A percentile compares a stretch with the other conserved stretches of the same genome.
Evolutionary conservation across 371 early-diverging fungal genomes (phyloP).

Genomic region (Lichtheimia hyalospora): DNA sequence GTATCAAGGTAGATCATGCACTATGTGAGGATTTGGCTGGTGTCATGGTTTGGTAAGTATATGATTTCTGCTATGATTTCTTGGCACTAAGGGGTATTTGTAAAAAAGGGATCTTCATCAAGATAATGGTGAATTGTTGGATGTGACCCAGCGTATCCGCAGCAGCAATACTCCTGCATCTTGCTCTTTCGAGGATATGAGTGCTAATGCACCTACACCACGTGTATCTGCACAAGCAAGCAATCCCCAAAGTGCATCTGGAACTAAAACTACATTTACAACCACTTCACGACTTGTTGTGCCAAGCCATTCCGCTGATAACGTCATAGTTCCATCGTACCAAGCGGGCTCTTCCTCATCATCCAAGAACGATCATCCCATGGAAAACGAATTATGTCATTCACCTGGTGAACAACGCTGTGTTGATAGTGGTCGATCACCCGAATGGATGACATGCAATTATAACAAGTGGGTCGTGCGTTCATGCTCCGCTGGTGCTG

Average conservation of each 20-base stretch:
- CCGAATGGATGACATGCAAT: constrained; percentile 34
- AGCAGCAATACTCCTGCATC: constrained; percentile 19
- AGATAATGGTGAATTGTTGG: constrained; percentile 57
- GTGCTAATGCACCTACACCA: neutral
- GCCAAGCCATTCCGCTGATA: neutral
- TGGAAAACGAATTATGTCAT: constrained; percentile 11
- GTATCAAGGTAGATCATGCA: constrained; percentile 60
- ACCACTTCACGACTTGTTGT: neutral
- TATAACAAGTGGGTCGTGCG: constrained; percentile 29
- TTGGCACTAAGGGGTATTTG: neutral
- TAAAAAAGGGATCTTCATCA: constrained; percentile 45
- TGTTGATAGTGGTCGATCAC: constrained; percentile 17
- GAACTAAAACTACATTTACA: neutral
- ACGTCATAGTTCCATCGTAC: constrained; percentile 10
- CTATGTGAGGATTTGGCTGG: constrained; percentile 54
- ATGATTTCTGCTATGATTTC: neutral
- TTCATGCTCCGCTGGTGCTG: constrained; percentile 21
- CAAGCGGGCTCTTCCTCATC: constrained; percentile 1
- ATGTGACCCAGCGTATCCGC: constrained; percentile 37
- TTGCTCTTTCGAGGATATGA: constrained; percentile 9
- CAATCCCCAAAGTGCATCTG: neutral
- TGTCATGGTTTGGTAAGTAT: constrained; percentile 64
- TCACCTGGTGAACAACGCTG: constrained; percentile 25
- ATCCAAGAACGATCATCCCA: neutral
- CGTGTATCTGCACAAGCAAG: neutral